phyloP scores from a whole-genome alignment of 176 grass and related monocot genomes.

The Alloteropsis semialata region DNA sequence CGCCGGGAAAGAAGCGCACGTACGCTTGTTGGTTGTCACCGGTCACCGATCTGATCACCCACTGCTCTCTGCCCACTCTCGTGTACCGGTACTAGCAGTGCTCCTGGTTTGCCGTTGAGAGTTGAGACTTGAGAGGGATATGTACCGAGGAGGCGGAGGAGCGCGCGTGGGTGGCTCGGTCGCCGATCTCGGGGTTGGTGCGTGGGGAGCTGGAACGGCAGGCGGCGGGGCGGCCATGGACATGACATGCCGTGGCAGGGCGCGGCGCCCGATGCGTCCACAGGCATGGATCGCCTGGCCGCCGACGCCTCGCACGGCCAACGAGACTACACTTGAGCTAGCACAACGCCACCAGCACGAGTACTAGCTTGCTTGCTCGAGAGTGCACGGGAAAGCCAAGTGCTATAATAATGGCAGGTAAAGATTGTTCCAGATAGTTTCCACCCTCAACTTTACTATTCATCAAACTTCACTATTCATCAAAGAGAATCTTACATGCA shows the following conservation, averaged over 20 bases:
- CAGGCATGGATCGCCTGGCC: background rate
- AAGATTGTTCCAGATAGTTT: background rate
- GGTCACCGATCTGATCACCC: background rate
- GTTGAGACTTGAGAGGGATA: too few relatives aligned
- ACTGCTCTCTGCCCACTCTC: too few relatives aligned
- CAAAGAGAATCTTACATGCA: too few relatives aligned
- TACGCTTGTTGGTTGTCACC: background rate
- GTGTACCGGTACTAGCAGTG: background rate
- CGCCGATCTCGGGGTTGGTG: background rate
- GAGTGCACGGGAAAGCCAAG: background rate
- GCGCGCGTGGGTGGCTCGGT: background rate
- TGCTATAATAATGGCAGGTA: background rate
- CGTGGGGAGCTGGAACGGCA: background rate
- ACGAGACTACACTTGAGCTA: background rate
- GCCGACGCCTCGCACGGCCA: background rate
- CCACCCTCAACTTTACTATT: too few relatives aligned
- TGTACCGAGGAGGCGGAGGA: background rate
- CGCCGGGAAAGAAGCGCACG: background rate
- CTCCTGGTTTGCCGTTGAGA: too few relatives aligned
- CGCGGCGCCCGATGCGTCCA: background rate
- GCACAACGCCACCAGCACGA: too few relatives aligned
- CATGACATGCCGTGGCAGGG: background rate
- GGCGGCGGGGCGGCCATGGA: background rate
- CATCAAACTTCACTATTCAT: too few relatives aligned
- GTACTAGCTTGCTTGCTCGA: background rate